A percentile compares a stretch with the other conserved stretches of the same genome.
Evolutionary conservation across 176 grass and related monocot species (phyloP).

Genomic region (Oryza punctata): DNA sequence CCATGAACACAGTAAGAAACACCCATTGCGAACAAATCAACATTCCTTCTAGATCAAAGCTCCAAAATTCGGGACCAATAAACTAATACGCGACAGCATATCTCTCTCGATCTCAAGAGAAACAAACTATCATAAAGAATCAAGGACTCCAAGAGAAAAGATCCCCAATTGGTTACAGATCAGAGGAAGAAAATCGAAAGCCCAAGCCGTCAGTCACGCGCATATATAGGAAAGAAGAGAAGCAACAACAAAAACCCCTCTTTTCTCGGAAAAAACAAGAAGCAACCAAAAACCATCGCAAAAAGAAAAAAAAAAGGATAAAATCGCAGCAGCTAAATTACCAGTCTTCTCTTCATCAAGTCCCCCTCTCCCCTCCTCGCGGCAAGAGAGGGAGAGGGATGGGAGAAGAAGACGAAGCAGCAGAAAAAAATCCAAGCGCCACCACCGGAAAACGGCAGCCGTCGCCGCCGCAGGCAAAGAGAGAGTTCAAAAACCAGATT

Average conservation of each 20-base stretch:
- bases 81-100: no score
- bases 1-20: conserved; percentile 10
- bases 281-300: not conserved
- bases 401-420: conserved; percentile 5
- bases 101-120: no score
- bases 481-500: not conserved
- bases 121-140: no score
- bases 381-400: conserved; percentile 23
- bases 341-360: conserved; percentile 81
- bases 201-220: not conserved
- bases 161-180: conserved; percentile 18
- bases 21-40: not conserved
- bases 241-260: not conserved
- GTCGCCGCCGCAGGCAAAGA: not conserved
- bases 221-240: not conserved
- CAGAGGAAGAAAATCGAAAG: conserved; percentile 18
- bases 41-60: conserved; percentile 21
- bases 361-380: conserved; percentile 37
- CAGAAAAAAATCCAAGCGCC: conserved; percentile 19
- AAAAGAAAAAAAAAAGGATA: not conserved
- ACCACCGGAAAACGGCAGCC: not conserved
- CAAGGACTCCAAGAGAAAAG: no score
- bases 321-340: conserved; percentile 55
- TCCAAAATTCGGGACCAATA: not conserved
- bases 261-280: not conserved